Conservation (phyloP, 2,329 filamentous ascomycete genomes). For the Fusarium paranaense region DNA sequence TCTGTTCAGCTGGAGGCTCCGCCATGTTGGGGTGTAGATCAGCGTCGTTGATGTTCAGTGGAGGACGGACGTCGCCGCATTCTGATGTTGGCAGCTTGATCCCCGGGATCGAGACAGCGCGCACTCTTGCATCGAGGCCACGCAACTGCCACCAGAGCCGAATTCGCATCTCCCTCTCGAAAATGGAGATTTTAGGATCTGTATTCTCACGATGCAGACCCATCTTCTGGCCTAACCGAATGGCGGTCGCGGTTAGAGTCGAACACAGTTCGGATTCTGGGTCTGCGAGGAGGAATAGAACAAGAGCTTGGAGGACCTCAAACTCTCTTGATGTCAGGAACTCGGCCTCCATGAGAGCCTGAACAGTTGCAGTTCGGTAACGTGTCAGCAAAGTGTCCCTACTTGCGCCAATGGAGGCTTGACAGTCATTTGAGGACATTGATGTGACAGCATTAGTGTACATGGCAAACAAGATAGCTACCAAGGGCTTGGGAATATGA, state of each 20-base stretch:
- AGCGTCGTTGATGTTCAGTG: conserved; percentile 67
- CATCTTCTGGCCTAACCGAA: conserved; percentile 43
- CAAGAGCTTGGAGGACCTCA: conserved; percentile 47
- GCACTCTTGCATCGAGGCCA: conserved; percentile 31
- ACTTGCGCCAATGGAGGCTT: conserved; percentile 20
- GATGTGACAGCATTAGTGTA: conserved; percentile 44
- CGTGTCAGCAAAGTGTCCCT: conserved; percentile 27
- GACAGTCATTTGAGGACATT: conserved; percentile 30
- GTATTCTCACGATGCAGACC: conserved; percentile 31
- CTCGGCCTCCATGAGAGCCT: conserved; percentile 40
- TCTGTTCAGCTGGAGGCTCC: conserved; percentile 57
- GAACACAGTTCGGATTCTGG: conserved; percentile 45
- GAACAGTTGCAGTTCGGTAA: conserved; percentile 41
- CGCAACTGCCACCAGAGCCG: conserved; percentile 46
- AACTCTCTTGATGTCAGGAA: conserved; percentile 44
- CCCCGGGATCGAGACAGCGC: conserved; percentile 3
- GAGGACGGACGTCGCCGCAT: conserved; percentile 49
- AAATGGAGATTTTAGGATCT: conserved; percentile 30
- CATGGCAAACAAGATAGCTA: conserved; percentile 44
- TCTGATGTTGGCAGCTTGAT: conserved; percentile 12
- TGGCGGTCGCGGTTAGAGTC: conserved; percentile 36
- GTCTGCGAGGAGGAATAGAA: conserved; percentile 46
- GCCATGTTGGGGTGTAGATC: conserved; percentile 64
- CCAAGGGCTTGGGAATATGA: conserved; percentile 23
- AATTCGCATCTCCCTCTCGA: conserved; percentile 45